Evolutionary conservation across 2,329 filamentous ascomycete genomes (phyloP).

Genomic region (Ceratocystis destructans): DNA sequence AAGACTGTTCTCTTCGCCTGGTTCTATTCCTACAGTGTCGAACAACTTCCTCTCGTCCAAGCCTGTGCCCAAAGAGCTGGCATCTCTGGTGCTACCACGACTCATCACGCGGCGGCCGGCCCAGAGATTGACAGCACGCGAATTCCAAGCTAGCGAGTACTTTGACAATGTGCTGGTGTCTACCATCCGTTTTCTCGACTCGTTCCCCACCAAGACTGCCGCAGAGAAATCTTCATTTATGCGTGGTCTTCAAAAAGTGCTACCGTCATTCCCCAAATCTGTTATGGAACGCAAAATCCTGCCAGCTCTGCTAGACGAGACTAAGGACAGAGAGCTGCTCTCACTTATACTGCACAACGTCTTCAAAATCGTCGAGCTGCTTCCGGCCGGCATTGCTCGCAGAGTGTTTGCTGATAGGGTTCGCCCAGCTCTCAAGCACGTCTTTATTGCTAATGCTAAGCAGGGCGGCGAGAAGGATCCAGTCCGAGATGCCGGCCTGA

Average conservation of each 20-base stretch:
- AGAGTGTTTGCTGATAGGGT: conserved; percentile 74
- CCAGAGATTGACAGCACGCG: conserved; percentile 71
- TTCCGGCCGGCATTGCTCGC: conserved; percentile 52
- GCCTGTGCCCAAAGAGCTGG: conserved; percentile 65
- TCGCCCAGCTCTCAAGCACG: conserved; percentile 69
- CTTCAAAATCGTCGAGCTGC: conserved; percentile 71
- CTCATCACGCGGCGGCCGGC: conserved; percentile 80
- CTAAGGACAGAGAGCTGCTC: conserved; percentile 80
- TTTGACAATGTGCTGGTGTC: conserved; percentile 96
- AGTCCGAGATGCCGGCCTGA: conserved; percentile 73
- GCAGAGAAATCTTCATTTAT: conserved; percentile 87
- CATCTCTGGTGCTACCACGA: conserved; percentile 61
- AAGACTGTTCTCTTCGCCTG: conserved; percentile 63
- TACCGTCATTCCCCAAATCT: conserved; percentile 83
- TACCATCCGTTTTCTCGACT: conserved; percentile 87
- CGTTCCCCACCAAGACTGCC: conserved; percentile 78
- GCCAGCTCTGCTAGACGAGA: conserved; percentile 76
- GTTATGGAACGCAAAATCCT: conserved; percentile 92
- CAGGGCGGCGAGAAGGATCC: conserved; percentile 60
- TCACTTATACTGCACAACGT: conserved; percentile 79
- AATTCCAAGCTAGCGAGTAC: conserved; percentile 90
- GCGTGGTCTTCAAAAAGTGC: conserved; percentile 70
- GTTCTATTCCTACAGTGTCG: conserved; percentile 58
- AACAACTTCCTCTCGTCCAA: conserved; percentile 79
- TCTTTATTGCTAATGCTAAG: conserved; percentile 54